Evolutionary conservation across 2,329 filamentous ascomycete species (phyloP).

Genomic region (Fusarium domesticum): DNA sequence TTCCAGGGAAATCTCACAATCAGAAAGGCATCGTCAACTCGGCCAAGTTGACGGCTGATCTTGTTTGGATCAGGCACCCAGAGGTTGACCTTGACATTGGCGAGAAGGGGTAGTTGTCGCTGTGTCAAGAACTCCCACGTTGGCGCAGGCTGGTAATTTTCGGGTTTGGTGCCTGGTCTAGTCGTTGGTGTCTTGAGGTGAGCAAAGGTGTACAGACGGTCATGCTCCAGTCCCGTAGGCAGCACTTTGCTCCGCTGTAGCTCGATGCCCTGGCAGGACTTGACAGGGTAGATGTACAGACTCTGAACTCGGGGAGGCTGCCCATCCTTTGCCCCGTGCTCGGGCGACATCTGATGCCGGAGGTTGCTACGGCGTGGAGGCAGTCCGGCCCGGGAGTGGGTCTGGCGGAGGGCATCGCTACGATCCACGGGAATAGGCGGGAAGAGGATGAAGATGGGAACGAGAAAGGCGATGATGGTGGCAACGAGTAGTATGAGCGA

Average conservation of each 20-base stretch:
- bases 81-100: constrained; percentile 63
- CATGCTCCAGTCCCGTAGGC: constrained; percentile 69
- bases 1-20: constrained; percentile 65
- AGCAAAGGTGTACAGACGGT: constrained; percentile 81
- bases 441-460: constrained; percentile 54
- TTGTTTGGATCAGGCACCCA: constrained; percentile 66
- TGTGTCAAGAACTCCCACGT: constrained; percentile 71
- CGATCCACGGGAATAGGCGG: constrained; percentile 52
- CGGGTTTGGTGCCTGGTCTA: constrained; percentile 15
- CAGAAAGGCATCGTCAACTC: constrained; percentile 56
- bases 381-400: constrained; percentile 50
- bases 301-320: constrained; percentile 48
- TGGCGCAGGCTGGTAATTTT: constrained; percentile 41
- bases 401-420: constrained; percentile 54
- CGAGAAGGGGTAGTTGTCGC: constrained; percentile 66
- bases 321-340: constrained; percentile 20
- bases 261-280: constrained; percentile 77
- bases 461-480: constrained; percentile 49
- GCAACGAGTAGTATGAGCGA: constrained; percentile 40
- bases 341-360: constrained; percentile 23
- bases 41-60: constrained; percentile 48
- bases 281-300: constrained; percentile 77
- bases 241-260: constrained; percentile 62
- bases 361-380: constrained; percentile 39
- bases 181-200: constrained; percentile 41